A percentile compares a stretch with the other conserved stretches of the same genome.
Evolutionary conservation across 179 eudicot species (phyloP).

Genomic region (Corrigiola litoralis): DNA sequence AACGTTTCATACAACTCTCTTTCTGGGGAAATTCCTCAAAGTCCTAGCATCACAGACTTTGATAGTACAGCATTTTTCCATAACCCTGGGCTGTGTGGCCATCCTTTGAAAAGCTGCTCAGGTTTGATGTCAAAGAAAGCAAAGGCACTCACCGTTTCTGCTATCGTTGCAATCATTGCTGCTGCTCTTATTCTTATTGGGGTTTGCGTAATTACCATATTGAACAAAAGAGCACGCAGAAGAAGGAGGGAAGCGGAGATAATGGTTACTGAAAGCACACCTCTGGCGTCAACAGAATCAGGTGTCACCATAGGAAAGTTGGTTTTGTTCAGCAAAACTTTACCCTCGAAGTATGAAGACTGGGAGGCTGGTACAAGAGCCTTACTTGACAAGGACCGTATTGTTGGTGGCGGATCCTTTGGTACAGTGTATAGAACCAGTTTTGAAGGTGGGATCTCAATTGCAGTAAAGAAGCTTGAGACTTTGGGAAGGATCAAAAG

Average conservation of each 20-base stretch:
- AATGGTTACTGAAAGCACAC: constrained; percentile 58
- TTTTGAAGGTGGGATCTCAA: constrained; percentile 72
- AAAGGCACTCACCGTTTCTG: constrained; percentile 57
- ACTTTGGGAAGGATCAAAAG: constrained; percentile 70
- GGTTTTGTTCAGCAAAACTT: constrained; percentile 83
- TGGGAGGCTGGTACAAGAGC: constrained; percentile 92
- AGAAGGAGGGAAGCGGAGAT: constrained; percentile 37
- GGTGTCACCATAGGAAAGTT: constrained; percentile 78
- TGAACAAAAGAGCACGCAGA: constrained; percentile 64
- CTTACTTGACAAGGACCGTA: constrained; percentile 73
- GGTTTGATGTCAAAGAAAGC: constrained; percentile 40
- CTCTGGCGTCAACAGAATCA: constrained; percentile 59
- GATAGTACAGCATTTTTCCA: constrained; percentile 64
- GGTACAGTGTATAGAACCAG: constrained; percentile 81
- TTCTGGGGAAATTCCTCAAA: constrained; percentile 64
- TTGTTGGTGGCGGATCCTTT: constrained; percentile 71
- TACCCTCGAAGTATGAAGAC: constrained; percentile 90
- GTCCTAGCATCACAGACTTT: constrained; percentile 46
- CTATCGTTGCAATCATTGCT: constrained; percentile 85
- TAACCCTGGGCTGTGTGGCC: constrained; percentile 73
- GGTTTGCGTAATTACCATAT: constrained; percentile 60
- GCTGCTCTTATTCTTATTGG: constrained; percentile 73
- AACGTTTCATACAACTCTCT: constrained; percentile 75
- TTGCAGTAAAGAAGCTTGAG: constrained; percentile 86
- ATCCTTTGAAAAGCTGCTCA: constrained; percentile 53